phyloP scores from a whole-genome alignment of 495 filamentous ascomycete species.

The Aspergillus panamensis region DNA sequence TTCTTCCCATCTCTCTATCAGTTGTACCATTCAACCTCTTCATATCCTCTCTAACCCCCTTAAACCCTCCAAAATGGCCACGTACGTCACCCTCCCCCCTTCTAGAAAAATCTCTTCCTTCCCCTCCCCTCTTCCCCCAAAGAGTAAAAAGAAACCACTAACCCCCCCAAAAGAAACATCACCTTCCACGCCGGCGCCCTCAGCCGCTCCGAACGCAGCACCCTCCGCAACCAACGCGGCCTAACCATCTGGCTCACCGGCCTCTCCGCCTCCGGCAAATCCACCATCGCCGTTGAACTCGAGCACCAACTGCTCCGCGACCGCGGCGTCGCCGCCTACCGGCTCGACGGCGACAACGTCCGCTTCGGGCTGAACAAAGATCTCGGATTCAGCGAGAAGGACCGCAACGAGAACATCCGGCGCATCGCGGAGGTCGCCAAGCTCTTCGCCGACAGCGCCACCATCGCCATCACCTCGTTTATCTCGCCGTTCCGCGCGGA shows the following conservation, averaged over 20 bases:
- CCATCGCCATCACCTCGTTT: conserved; percentile 89
- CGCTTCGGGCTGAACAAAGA: conserved; percentile 98
- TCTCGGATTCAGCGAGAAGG: conserved; percentile 86
- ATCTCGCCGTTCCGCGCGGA: conserved; percentile 92
- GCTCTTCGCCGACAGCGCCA: conserved; percentile 86
- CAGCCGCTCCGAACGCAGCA: conserved; percentile 77
- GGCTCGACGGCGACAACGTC: conserved; percentile 97
- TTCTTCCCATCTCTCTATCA: conserved; percentile 2
- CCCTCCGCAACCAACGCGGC: conserved; percentile 75
- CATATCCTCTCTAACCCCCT: not conserved
- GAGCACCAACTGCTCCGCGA: conserved; percentile 81
- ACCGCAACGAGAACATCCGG: conserved; percentile 96
- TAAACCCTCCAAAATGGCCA: conserved; percentile 36
- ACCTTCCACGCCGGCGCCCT: conserved; percentile 94
- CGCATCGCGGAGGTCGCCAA: conserved; percentile 95
- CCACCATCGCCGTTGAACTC: conserved; percentile 90
- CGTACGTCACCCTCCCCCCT: conserved; percentile 33
- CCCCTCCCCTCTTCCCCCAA: conserved; percentile 1
- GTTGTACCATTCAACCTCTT: not conserved
- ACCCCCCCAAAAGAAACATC: conserved; percentile 63
- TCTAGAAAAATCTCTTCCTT: not conserved
- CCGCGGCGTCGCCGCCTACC: conserved; percentile 80
- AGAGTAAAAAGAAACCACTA: not conserved
- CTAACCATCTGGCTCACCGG: conserved; percentile 98
- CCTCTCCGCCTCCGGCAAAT: conserved; percentile 92